Evolutionary conservation across 306 rosid species (phyloP).

Genomic region (Acacia melanoxylon): DNA sequence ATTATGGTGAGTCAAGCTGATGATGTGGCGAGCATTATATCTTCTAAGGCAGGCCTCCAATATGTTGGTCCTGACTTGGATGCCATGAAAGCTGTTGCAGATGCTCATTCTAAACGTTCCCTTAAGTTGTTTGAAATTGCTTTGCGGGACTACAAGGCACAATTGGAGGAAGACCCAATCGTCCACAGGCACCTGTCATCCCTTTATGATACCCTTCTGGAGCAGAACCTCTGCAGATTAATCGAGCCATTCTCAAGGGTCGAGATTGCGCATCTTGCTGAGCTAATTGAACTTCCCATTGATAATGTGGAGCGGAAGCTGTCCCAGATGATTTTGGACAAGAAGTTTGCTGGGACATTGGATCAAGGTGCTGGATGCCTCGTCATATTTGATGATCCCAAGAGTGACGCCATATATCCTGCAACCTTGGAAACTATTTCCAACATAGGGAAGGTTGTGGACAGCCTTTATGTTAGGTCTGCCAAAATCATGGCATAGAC

Average conservation of each 20-base stretch:
- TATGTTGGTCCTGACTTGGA: conserved; percentile 91
- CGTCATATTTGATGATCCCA: conserved; percentile 58
- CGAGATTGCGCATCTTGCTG: conserved; percentile 88
- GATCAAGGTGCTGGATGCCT: conserved; percentile 93
- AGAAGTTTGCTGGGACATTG: conserved; percentile 78
- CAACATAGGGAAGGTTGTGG: conserved; percentile 47
- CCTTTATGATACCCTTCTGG: conserved; percentile 80
- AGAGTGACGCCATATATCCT: conserved; percentile 60
- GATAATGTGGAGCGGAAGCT: conserved; percentile 60
- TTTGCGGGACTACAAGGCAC: conserved; percentile 75
- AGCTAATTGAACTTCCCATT: conserved; percentile 78
- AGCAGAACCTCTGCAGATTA: conserved; percentile 95
- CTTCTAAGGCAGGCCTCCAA: conserved; percentile 88
- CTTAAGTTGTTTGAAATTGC: conserved; percentile 83
- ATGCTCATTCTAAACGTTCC: conserved; percentile 92
- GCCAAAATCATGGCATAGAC: conserved; percentile 94
- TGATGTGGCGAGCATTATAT: conserved; percentile 83
- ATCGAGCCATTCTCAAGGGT: conserved; percentile 97
- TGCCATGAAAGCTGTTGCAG: conserved; percentile 98
- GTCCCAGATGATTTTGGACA: conserved; percentile 66
- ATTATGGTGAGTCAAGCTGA: conserved; percentile 96
- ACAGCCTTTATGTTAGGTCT: conserved; percentile 89
- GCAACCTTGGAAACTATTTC: conserved; percentile 34
- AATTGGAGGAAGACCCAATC: conserved; percentile 92
- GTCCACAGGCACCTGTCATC: conserved; percentile 92